Percentiles rank a stretch among this genome's conserved stretches.
Evolutionary conservation across 768 basidiomycete species (phyloP).

Genomic region (Filobasidium floriforme): DNA sequence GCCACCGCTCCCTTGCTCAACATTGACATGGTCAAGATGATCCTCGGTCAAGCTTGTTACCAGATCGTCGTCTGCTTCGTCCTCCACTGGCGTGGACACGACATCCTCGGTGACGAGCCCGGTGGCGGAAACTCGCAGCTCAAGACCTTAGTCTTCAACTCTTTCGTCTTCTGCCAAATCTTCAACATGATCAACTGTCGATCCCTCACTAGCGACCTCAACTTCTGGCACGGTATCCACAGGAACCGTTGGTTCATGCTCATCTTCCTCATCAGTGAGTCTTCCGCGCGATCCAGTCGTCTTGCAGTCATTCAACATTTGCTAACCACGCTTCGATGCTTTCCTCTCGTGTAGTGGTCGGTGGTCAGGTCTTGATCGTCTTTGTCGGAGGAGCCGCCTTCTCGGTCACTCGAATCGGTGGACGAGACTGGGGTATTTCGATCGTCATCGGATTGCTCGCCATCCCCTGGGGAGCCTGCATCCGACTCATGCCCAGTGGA

Average conservation of each 20-base stretch:
- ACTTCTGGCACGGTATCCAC: constrained; percentile 76
- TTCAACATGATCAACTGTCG: constrained; percentile 91
- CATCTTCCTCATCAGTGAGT: constrained; percentile 75
- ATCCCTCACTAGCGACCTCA: constrained; percentile 72
- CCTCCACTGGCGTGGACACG: constrained; percentile 74
- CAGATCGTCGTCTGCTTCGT: constrained; percentile 74
- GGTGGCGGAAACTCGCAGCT: constrained; percentile 47
- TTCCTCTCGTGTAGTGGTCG: constrained; percentile 58
- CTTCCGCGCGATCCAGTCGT: neutral
- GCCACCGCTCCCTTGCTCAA: constrained; percentile 82
- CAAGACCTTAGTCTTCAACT: constrained; percentile 88
- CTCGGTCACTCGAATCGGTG: constrained; percentile 68
- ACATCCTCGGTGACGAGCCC: constrained; percentile 55
- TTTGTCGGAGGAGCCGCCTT: constrained; percentile 88
- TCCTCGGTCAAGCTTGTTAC: constrained; percentile 77
- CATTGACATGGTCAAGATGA: constrained; percentile 95
- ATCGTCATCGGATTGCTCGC: constrained; percentile 78
- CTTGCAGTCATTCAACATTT: neutral
- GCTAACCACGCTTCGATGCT: constrained; percentile 2
- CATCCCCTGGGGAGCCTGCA: constrained; percentile 73
- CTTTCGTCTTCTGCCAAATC: constrained; percentile 97
- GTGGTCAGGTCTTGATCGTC: constrained; percentile 75
- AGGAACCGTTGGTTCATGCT: constrained; percentile 74
- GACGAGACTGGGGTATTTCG: constrained; percentile 88
- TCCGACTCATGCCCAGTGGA: constrained; percentile 71